Percentiles rank a stretch among this genome's conserved stretches.
phyloP scores from a whole-genome alignment of 257 asterid genomes.

The Plectranthus barbatus region DNA sequence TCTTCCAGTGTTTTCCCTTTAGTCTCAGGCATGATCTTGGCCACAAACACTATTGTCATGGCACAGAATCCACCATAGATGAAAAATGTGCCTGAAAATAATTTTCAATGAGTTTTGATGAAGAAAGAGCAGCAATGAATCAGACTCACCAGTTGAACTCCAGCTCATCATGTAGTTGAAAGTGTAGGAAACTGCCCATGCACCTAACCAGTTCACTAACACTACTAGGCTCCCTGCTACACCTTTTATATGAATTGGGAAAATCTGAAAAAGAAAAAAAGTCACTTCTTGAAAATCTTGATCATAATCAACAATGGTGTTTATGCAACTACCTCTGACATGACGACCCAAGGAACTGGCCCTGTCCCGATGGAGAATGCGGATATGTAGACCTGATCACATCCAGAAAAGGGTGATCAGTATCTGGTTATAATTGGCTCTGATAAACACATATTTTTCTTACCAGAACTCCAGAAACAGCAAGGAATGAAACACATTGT shows the following conservation, averaged over 20 bases:
- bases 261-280: constrained; percentile 37
- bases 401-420: neutral
- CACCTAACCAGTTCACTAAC: constrained; percentile 77
- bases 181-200: constrained; percentile 80
- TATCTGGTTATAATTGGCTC: neutral
- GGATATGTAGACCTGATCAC: constrained; percentile 52
- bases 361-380: constrained; percentile 82
- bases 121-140: neutral
- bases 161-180: constrained; percentile 73
- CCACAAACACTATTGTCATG: constrained; percentile 51
- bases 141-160: constrained; percentile 56
- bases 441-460: neutral
- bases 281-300: neutral
- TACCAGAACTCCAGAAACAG: constrained; percentile 79
- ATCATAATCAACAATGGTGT: neutral
- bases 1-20: constrained; percentile 83
- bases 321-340: constrained; percentile 74
- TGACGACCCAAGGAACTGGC: constrained; percentile 86
- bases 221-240: constrained; percentile 76
- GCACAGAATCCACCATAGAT: constrained; percentile 43
- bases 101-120: neutral
- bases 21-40: constrained; percentile 71
- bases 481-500: constrained; percentile 44
- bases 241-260: constrained; percentile 74
- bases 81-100: constrained; percentile 47